A percentile compares a stretch with the other conserved stretches of the same genome.
Evolutionary conservation across 352 stramenopile genomes (phyloP).

Genomic region (Globisporangium paroecandrum): DNA sequence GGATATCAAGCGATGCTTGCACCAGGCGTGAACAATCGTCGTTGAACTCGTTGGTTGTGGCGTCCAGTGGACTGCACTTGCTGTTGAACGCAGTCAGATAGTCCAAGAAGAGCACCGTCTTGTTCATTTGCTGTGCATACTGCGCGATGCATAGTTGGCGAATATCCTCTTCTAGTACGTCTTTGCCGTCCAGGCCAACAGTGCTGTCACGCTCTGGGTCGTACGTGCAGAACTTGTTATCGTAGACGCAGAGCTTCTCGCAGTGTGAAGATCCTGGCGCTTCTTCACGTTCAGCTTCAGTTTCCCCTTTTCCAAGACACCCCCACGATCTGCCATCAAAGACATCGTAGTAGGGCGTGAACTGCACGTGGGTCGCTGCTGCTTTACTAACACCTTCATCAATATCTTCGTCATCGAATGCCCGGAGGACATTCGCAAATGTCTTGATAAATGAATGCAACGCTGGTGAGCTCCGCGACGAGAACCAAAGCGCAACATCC

Average conservation of each 20-base stretch:
- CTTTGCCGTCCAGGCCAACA: constrained; percentile 25
- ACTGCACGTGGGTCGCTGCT: neutral
- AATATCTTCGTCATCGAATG: neutral
- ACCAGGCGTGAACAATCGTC: neutral
- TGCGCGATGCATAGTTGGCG: constrained; percentile 26
- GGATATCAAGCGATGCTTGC: neutral
- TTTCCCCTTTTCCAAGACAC: neutral
- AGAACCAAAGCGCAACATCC: constrained; percentile 30
- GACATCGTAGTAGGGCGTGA: constrained; percentile 8
- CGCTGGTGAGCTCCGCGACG: constrained; percentile 19
- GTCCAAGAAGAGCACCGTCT: constrained; percentile 22
- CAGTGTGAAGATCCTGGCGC: constrained; percentile 10
- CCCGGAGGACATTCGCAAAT: constrained; percentile 12
- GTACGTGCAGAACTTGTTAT: constrained; percentile 28
- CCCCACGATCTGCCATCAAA: constrained; percentile 9
- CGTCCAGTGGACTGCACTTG: constrained; percentile 17
- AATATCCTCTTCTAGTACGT: constrained; percentile 29
- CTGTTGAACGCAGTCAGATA: constrained; percentile 23
- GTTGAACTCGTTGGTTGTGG: constrained; percentile 15
- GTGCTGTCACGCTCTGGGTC: constrained; percentile 30
- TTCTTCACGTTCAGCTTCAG: neutral
- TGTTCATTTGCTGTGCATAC: constrained; percentile 13
- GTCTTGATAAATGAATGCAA: constrained; percentile 24
- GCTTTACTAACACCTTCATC: neutral
- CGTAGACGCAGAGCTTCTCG: constrained; percentile 23